These are phyloP conservation scores for Cryptosporidium tyzzeri DNA, from an alignment of 169 alveolate species.

Conservation along the genomic window DNA sequence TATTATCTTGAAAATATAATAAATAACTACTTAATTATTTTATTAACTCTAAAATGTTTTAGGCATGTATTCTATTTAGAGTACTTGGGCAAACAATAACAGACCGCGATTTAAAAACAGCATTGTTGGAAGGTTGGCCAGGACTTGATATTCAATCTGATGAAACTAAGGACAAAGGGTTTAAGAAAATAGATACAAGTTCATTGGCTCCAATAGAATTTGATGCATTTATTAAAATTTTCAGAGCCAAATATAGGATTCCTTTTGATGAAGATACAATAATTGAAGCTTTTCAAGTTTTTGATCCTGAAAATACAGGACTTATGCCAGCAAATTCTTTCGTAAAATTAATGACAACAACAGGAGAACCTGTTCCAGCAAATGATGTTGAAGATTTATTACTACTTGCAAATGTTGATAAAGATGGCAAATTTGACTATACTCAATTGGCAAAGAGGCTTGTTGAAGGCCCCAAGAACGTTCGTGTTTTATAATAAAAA, in stretches of 20 bases:
- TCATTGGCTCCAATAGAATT: constrained; percentile 58
- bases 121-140: constrained; percentile 64
- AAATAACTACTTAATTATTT: neutral
- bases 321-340: constrained; percentile 50
- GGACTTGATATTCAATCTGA: constrained; percentile 19
- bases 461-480: constrained; percentile 74
- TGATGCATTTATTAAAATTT: constrained; percentile 63
- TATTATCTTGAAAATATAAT: neutral
- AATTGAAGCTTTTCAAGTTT: constrained; percentile 70
- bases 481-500: constrained; percentile 43
- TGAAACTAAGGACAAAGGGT: neutral
- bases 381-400: constrained; percentile 68
- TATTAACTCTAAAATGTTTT: neutral
- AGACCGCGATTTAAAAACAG: constrained; percentile 40
- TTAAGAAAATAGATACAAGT: constrained; percentile 31
- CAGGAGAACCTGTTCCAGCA: constrained; percentile 67
- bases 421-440: constrained; percentile 63
- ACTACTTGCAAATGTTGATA: constrained; percentile 59
- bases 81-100: constrained; percentile 69
- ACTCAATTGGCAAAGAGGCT: constrained; percentile 66
- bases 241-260: constrained; percentile 59
- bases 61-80: constrained; percentile 71
- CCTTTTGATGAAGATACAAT: constrained; percentile 55
- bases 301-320: constrained; percentile 72
- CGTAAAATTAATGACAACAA: constrained; percentile 53